Conservation (phyloP, 306 rosid species). For the Trifolium dubium region DNA sequence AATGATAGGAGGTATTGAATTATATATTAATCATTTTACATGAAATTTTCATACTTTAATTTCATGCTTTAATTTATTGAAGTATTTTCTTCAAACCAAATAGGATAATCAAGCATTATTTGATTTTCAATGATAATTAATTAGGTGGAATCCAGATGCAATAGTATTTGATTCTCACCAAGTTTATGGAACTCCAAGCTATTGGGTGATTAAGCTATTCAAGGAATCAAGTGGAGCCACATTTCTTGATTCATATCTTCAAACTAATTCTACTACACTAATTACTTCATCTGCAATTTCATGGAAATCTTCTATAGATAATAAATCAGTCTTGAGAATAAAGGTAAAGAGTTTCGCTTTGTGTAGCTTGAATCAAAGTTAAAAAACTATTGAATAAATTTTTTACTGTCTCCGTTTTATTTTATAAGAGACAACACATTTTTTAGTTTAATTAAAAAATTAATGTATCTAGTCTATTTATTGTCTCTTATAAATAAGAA, state of each 20-base stretch:
- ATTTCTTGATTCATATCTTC: slow-evolving; percentile 48
- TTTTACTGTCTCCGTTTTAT: too few relatives aligned
- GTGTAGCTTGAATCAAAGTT: too few relatives aligned
- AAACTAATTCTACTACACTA: slow-evolving; percentile 40
- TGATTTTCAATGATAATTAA: background rate
- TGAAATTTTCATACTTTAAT: too few relatives aligned
- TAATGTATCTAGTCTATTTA: too few relatives aligned
- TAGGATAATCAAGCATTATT: background rate
- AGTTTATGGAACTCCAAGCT: slow-evolving; percentile 67
- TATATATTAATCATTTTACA: too few relatives aligned
- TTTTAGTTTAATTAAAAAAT: too few relatives aligned
- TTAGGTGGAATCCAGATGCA: slow-evolving; percentile 68
- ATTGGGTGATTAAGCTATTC: slow-evolving; percentile 65
- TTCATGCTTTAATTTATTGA: background rate
- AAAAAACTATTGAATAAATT: too few relatives aligned
- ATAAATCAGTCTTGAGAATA: slow-evolving; percentile 48
- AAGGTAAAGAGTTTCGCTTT: slow-evolving; percentile 46
- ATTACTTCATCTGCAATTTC: slow-evolving; percentile 58
- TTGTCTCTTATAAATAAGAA: too few relatives aligned
- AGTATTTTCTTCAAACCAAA: background rate
- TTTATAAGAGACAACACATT: too few relatives aligned
- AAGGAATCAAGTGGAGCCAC: slow-evolving; percentile 62
- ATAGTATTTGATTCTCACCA: slow-evolving; percentile 61
- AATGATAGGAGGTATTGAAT: background rate
- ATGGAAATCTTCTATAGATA: slow-evolving; percentile 46